phyloP scores from a whole-genome alignment of 805 yeast genomes.

The Yarrowia osloensis region DNA sequence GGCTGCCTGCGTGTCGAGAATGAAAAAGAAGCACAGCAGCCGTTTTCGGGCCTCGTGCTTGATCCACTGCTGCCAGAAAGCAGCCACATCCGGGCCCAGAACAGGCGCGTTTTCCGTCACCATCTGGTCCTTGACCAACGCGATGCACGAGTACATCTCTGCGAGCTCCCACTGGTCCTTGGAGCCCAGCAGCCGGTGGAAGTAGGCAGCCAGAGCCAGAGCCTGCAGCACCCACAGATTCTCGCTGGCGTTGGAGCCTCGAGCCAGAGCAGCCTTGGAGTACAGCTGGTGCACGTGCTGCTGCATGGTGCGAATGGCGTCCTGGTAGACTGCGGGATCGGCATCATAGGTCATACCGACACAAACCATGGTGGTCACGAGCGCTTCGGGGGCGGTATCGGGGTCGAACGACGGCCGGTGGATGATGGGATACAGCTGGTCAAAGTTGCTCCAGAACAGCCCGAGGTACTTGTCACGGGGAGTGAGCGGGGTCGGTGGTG shows the following conservation, averaged over 20 bases:
- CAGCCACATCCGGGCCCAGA: constrained; percentile 31
- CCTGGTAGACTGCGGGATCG: constrained; percentile 36
- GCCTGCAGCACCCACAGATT: constrained; percentile 41
- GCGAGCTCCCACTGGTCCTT: constrained; percentile 40
- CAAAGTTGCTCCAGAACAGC: constrained; percentile 46
- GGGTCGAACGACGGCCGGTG: constrained; percentile 45
- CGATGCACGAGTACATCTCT: constrained; percentile 32
- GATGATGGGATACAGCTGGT: constrained; percentile 46
- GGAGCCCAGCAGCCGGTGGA: constrained; percentile 40
- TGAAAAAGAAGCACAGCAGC: constrained; percentile 47
- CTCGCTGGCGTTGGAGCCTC: constrained; percentile 32
- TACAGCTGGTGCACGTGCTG: constrained; percentile 10
- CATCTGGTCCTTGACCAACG: constrained; percentile 26
- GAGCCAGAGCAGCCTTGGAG: not conserved
- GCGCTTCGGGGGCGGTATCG: constrained; percentile 34
- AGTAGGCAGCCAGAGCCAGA: constrained; percentile 39
- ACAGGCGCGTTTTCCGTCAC: constrained; percentile 2
- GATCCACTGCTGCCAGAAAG: constrained; percentile 48
- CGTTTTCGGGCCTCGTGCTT: constrained; percentile 49
- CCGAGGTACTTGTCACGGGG: constrained; percentile 36
- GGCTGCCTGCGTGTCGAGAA: constrained; percentile 48
- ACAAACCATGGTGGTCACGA: constrained; percentile 39
- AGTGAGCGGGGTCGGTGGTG: not conserved
- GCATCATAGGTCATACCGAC: constrained; percentile 41
- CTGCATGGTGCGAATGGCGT: constrained; percentile 38